Evolutionary conservation across 2,329 filamentous ascomycete genomes (phyloP).

Genomic region (Aspergillus texensis): DNA sequence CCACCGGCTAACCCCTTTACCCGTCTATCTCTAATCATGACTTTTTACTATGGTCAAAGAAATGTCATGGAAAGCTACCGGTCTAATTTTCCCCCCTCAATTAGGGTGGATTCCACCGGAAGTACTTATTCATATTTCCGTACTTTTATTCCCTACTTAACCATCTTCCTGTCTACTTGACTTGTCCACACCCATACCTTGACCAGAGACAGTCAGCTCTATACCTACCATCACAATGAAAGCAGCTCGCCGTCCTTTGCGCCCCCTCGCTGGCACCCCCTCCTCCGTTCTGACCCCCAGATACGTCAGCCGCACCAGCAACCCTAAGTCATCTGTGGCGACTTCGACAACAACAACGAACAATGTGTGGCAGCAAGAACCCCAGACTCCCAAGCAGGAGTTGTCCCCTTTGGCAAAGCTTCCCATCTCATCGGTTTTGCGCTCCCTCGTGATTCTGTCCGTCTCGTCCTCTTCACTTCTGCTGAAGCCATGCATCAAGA

Average conservation of each 20-base stretch:
- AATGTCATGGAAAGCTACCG: background rate
- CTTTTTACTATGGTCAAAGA: background rate
- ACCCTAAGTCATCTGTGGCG: slow-evolving; percentile 34
- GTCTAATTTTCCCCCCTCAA: background rate
- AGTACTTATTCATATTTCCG: slow-evolving; percentile 1
- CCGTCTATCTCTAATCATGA: background rate
- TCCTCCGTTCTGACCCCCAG: slow-evolving; percentile 20
- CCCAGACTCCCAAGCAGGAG: slow-evolving; percentile 27
- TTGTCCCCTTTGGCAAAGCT: slow-evolving; percentile 39
- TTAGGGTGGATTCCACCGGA: background rate
- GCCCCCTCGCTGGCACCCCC: slow-evolving; percentile 17
- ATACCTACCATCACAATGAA: slow-evolving; percentile 27
- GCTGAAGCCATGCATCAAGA: slow-evolving; percentile 69
- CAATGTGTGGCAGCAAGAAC: slow-evolving; percentile 25
- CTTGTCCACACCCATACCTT: background rate
- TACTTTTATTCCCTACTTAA: slow-evolving; percentile 4
- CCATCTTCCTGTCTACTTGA: background rate
- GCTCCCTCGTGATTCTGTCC: slow-evolving; percentile 40
- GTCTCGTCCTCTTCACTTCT: slow-evolving; percentile 54
- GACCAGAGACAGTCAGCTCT: background rate
- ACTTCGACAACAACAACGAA: slow-evolving; percentile 25
- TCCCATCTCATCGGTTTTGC: slow-evolving; percentile 40
- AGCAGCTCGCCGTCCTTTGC: slow-evolving; percentile 31
- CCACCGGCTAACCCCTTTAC: background rate
- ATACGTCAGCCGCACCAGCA: slow-evolving; percentile 38